Percentiles rank a stretch among this genome's conserved stretches.
These are phyloP conservation scores for Alnus glutinosa DNA, from an alignment of 306 rosid species.

Conservation along the genomic window DNA sequence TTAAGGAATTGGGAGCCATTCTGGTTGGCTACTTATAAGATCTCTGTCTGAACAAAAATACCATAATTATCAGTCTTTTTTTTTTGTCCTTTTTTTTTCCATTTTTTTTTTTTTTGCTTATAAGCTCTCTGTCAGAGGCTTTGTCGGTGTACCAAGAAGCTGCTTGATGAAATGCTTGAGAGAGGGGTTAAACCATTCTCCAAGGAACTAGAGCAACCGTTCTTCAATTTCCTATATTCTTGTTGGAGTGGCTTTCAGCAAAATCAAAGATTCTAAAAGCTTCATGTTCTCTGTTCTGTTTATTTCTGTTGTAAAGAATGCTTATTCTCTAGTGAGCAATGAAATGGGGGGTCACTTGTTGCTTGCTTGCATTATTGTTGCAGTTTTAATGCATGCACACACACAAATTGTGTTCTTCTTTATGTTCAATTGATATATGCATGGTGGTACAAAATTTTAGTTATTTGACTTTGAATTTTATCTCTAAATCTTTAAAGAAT, in stretches of 20 bases:
- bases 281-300: background rate
- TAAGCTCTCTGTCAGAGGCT: too few species aligned
- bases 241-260: background rate
- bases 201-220: background rate
- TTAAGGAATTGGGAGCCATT: conserved; percentile 49
- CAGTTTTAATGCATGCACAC: background rate
- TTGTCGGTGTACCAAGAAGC: too few species aligned
- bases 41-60: conserved; percentile 25
- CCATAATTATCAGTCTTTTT: conserved; percentile 8
- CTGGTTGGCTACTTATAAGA: conserved; percentile 45
- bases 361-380: background rate
- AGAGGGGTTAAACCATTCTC: too few species aligned
- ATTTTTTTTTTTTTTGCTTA: too few species aligned
- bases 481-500: background rate
- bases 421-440: background rate
- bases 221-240: background rate
- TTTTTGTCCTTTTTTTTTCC: background rate
- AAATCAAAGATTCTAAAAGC: background rate
- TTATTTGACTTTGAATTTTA: background rate
- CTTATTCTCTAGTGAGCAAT: background rate
- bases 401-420: background rate
- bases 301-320: background rate
- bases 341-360: background rate
- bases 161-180: too few species aligned
- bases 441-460: background rate